Base-by-base conservation (phyloP, 768 basidiomycete genomes). In the Mycena alexandri region DNA sequence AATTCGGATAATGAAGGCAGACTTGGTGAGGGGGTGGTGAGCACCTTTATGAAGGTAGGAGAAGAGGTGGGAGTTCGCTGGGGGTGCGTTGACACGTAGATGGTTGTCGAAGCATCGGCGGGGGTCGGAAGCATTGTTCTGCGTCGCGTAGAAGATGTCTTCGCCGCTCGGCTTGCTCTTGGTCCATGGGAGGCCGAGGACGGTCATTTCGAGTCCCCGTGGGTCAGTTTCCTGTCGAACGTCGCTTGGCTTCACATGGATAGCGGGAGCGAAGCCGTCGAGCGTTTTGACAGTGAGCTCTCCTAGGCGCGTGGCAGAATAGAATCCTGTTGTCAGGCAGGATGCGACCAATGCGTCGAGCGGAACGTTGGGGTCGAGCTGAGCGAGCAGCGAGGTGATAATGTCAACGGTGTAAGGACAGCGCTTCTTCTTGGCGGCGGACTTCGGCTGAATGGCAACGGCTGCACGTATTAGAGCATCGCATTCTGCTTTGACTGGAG, bases 261-360 rank as follows among this genome's bases (percentile, higher is more conserved):
- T 2, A 3, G 24, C 3, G 0, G 63, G 55, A 22, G 57, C 63
- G n/a, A 64, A 64, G 21, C 47, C n/a, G n/a, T 42, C 1, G 9
- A 64, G 47, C 0, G 54, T 65, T 19, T 59, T 58, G n/a, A 65
- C 56, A 4, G 64, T 65, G 2, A 65, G 14, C 34, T 65, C 64
- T 2, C 64, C 57, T 0, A 59, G 0, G 0, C 64, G 41, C 2
- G 42, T 29, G 16, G 14, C 22, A 0, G 64, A 59, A 10, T 59
- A 65, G 8, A 52, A 65, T 0, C 21, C 42, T 0, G 64, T 46
- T 0, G 64, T 65, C 0, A 65, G 47, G 42, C 56, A 65, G 1
- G 64, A 52, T 0, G 64, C 9, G 0, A n/a, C n/a, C n/a, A n/a
- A n/a, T n/a, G 64, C 56, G 10, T 65, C 56, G 3, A 59, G 43